Evolutionary conservation across 192 early-diverging fungal species (phyloP), one percentile per base, ranked within the genome.

Genomic region (Paraglomus brasilianum): DNA sequence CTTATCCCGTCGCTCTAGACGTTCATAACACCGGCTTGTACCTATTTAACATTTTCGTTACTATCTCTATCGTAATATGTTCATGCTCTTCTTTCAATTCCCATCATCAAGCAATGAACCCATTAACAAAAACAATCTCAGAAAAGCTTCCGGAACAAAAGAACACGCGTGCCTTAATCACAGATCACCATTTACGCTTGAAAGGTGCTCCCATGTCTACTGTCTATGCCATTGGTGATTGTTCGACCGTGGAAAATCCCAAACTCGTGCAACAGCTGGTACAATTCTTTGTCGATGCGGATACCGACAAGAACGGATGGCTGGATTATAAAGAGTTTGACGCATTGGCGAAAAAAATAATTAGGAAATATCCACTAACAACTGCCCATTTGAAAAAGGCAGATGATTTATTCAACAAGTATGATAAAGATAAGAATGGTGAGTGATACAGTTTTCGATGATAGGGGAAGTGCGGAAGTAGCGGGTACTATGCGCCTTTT

Each of bases 191-290:
- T 38, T 74, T 92, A 52, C 75, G 81, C 15, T 70, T 92, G 6
- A 72, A 81, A 19, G 90, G 90, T 21, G 77, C 75, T 5, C 73
- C 75, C 0, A 79, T 80, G 65, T 74, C 73, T 45, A 76, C 80
- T 4, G 81, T 89, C 9, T 91, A 86, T 73, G 87, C 90, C 5
- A 74, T 92, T 45, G 90, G 90, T 11, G 90, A 92, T 72, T 90
- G 88, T 72, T 80, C 89, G 8, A 91, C 87, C 8, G 85, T 92
- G 30, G 86, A 87, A 36, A 83, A 85, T 60, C 90, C 89, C 39
- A 81, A 86, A n/a, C 72, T 82, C 42, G 62, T 79, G 22, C 58
- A 76, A 11, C 72, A 74, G 30, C 75, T 83, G 47, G 77, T 84
- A 75, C 36, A 81, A 3, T 60, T 79, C 43, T 78, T 82, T 52